These are phyloP conservation scores for Diaporthe citriasiana DNA, from an alignment of 2,329 filamentous ascomycete genomes.

Conservation along the genomic window DNA sequence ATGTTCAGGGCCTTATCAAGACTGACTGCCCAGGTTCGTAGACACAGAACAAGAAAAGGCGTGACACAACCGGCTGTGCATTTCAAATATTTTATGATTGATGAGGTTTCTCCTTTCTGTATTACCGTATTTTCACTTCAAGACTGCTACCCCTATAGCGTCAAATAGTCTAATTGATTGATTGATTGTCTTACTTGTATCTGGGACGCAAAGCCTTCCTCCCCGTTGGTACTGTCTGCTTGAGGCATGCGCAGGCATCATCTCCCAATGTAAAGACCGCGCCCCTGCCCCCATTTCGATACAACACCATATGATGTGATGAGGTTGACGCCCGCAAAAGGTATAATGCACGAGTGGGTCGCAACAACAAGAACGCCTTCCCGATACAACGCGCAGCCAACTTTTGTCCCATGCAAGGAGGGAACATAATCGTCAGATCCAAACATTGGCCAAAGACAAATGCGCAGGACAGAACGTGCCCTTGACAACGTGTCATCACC, in stretches of 20 bases:
- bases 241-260: background rate
- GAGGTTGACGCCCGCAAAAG: conserved; percentile 35
- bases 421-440: conserved; percentile 34
- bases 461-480: conserved; percentile 19
- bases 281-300: conserved; percentile 12
- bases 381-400: conserved; percentile 36
- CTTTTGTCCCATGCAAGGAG: conserved; percentile 34
- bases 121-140: conserved; percentile 31
- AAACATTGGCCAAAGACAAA: conserved; percentile 35
- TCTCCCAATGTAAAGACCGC: conserved; percentile 20
- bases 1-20: background rate
- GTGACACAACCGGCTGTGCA: background rate
- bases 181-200: conserved; percentile 34
- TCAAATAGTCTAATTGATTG: conserved; percentile 39
- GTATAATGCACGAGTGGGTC: conserved; percentile 36
- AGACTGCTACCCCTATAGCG: conserved; percentile 29
- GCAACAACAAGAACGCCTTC: conserved; percentile 36
- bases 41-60: background rate
- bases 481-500: conserved; percentile 8
- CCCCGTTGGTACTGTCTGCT: conserved; percentile 15
- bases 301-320: conserved; percentile 33
- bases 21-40: background rate
- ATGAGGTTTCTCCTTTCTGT: background rate
- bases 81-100: no score
- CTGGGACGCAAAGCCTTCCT: conserved; percentile 14